A percentile compares a stretch with the other conserved stretches of the same genome.
These are phyloP conservation scores for Lactarius trivialis DNA, from an alignment of 768 basidiomycete genomes.

Conservation along the genomic window DNA sequence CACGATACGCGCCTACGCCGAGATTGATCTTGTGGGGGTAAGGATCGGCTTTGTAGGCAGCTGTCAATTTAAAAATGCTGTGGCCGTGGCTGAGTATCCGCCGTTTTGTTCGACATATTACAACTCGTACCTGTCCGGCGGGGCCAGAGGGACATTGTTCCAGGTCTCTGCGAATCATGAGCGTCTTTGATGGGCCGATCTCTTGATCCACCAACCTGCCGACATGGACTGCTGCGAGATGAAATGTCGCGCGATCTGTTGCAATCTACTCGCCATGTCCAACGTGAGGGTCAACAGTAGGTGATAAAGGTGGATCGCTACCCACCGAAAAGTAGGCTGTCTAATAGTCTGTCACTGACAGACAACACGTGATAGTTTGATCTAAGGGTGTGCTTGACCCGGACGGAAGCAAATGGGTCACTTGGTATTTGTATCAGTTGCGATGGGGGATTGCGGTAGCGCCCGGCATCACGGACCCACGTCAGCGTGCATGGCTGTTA, in stretches of 20 bases:
- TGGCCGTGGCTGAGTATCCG: constrained; percentile 11
- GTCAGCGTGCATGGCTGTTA: neutral
- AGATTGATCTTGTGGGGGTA: constrained; percentile 80
- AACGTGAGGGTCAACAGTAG: constrained; percentile 7
- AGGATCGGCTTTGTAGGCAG: constrained; percentile 78
- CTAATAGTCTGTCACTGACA: too few species aligned
- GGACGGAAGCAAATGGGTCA: neutral
- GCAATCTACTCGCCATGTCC: constrained; percentile 51
- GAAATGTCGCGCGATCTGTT: constrained; percentile 54
- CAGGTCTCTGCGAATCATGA: constrained; percentile 49
- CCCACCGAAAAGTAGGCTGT: neutral
- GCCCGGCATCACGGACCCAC: neutral
- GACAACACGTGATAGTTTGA: constrained; percentile 11
- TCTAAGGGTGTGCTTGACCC: neutral
- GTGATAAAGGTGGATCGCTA: neutral
- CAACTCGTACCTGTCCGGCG: constrained; percentile 67
- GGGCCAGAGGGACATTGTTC: constrained; percentile 73
- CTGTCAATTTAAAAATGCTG: constrained; percentile 88
- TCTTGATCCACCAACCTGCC: constrained; percentile 39
- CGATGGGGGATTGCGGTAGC: neutral
- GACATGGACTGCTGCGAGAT: constrained; percentile 26
- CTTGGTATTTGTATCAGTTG: constrained; percentile 5
- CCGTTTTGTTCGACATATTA: neutral
- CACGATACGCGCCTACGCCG: constrained; percentile 90
- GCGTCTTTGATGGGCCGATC: constrained; percentile 10